Conservation (phyloP, 78 protist genomes). For the Anaeramoeba flamelloides region DNA sequence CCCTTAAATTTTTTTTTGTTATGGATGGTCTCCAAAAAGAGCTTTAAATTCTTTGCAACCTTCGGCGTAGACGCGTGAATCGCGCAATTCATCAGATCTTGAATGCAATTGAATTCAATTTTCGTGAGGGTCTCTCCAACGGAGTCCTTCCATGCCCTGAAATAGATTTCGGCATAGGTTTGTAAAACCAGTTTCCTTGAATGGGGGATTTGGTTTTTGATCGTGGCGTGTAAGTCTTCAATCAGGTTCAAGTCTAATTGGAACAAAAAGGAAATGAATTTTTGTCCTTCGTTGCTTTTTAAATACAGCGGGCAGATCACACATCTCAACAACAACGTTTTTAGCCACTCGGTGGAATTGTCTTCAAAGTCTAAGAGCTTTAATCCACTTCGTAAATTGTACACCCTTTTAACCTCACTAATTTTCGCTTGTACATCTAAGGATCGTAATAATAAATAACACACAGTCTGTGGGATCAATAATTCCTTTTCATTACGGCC, state of each 20-base stretch:
- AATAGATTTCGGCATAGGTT: constrained; percentile 33
- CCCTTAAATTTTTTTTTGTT: constrained; percentile 28
- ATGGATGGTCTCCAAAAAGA: constrained; percentile 1
- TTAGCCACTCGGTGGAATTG: constrained; percentile 5
- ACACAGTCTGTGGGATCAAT: constrained; percentile 29
- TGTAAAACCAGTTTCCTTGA: constrained; percentile 1
- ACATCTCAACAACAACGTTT: constrained; percentile 19
- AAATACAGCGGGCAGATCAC: constrained; percentile 28
- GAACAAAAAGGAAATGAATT: constrained; percentile 22
- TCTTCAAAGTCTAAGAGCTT: constrained; percentile 18
- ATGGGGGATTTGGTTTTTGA: constrained; percentile 25
- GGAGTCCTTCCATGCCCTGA: constrained; percentile 36
- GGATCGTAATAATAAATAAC: constrained; percentile 25
- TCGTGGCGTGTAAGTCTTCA: constrained; percentile 24
- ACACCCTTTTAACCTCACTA: constrained; percentile 22
- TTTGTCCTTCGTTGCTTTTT: constrained; percentile 29
- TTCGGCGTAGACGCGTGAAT: constrained; percentile 15
- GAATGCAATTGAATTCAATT: constrained; percentile 32
- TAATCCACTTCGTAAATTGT: constrained; percentile 20
- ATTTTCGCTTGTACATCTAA: constrained; percentile 4
- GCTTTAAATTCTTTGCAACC: constrained; percentile 12
- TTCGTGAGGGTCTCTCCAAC: neutral
- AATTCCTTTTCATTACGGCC: neutral
- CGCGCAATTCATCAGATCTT: constrained; percentile 33
- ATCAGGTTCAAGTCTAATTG: constrained; percentile 11